These are phyloP conservation scores for Fusarium torreyae DNA, from an alignment of 2,329 filamentous ascomycete genomes.

Conservation along the genomic window DNA sequence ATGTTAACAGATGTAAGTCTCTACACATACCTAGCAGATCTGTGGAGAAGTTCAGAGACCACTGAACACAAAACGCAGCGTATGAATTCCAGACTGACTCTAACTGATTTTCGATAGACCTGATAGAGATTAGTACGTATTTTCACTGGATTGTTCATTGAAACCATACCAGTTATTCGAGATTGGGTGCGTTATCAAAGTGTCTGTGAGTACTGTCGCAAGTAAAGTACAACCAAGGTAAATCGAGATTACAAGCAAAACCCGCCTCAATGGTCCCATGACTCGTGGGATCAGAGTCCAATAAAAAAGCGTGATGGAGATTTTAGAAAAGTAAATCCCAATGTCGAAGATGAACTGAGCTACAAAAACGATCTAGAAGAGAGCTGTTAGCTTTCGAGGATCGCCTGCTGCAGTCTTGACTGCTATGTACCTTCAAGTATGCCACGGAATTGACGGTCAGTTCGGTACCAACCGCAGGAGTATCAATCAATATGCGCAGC, in stretches of 20 bases:
- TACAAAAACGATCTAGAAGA: slow-evolving; percentile 8
- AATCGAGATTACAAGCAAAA: slow-evolving; percentile 1
- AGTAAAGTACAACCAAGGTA: slow-evolving; percentile 7
- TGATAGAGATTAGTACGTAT: accelerated
- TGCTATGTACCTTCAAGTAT: slow-evolving; percentile 12
- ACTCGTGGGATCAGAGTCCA: slow-evolving; percentile 22
- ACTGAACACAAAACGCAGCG: slow-evolving; percentile 16
- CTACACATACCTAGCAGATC: slow-evolving; percentile 7
- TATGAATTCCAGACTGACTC: slow-evolving; percentile 26
- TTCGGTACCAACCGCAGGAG: slow-evolving; percentile 4
- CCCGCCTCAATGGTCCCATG: not conserved
- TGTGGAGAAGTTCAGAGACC: slow-evolving; percentile 23
- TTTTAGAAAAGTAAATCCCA: slow-evolving; percentile 24
- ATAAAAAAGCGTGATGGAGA: slow-evolving; percentile 25
- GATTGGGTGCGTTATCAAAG: slow-evolving; percentile 13
- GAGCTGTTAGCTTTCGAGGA: not conserved
- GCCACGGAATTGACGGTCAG: slow-evolving; percentile 7
- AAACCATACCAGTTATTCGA: slow-evolving; percentile 11
- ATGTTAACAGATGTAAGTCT: not conserved
- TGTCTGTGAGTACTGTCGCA: slow-evolving; percentile 19
- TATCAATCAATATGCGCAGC: slow-evolving; percentile 15
- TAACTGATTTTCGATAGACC: slow-evolving; percentile 25
- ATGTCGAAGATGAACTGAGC: slow-evolving; percentile 25
- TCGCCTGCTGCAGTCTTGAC: not conserved
- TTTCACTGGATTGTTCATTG: accelerated